Percentiles rank a stretch among this genome's conserved stretches.
Evolutionary conservation across 768 basidiomycete species (phyloP).

Genomic region (Suillus cothurnatus): DNA sequence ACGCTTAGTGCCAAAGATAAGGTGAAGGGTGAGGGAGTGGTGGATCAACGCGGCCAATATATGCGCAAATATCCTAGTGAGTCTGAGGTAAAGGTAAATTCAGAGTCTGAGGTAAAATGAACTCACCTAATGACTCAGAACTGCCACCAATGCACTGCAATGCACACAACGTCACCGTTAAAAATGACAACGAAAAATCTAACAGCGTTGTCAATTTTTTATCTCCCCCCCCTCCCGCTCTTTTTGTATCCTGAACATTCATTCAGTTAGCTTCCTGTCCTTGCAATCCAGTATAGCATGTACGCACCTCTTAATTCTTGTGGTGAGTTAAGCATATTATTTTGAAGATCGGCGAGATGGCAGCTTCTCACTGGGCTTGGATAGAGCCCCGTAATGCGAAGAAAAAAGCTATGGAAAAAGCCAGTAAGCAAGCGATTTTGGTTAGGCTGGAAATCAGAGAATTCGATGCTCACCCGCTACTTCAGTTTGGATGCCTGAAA

Average conservation of each 20-base stretch:
- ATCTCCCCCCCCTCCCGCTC: not conserved
- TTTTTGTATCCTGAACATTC: not conserved
- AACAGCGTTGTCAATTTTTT: not conserved
- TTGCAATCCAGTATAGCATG: not conserved
- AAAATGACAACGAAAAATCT: no score
- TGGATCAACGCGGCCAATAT: no score
- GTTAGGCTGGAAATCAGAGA: not conserved
- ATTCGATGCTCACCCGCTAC: not conserved
- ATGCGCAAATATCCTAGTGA: no score
- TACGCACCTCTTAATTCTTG: not conserved
- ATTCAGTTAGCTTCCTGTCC: not conserved
- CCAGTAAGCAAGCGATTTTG: not conserved
- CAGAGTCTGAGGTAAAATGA: no score
- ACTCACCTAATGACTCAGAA: no score
- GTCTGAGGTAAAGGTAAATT: no score
- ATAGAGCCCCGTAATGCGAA: not conserved
- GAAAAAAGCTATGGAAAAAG: not conserved
- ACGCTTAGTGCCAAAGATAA: no score
- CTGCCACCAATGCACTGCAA: no score
- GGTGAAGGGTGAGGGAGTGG: no score
- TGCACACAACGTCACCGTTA: no score
- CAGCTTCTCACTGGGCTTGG: not conserved
- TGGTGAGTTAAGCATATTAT: no score
- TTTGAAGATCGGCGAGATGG: no score
- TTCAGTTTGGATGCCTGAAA: not conserved